Conservation (phyloP, 139 green algal species). For the Microglena sp. region DNA sequence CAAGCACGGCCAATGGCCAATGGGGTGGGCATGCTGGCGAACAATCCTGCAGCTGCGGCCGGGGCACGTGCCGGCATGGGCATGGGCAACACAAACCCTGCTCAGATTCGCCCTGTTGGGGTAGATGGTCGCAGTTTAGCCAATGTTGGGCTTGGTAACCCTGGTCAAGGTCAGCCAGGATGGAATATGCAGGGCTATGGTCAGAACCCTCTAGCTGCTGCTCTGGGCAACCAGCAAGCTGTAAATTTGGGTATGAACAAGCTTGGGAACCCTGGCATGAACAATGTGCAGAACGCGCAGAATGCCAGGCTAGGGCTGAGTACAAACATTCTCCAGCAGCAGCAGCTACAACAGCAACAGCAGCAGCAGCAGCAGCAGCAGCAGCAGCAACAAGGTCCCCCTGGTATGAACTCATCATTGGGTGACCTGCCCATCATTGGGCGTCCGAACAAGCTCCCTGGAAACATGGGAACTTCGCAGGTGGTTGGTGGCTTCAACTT, state of each 20-base stretch:
- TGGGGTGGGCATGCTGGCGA: too few relatives aligned
- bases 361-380: neutral
- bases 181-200: conserved; percentile 15
- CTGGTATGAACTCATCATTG: too few relatives aligned
- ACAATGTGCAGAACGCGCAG: too few relatives aligned
- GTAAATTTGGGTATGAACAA: too few relatives aligned
- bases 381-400: conserved; percentile 6
- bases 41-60: conserved; percentile 13
- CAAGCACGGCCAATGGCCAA: too few relatives aligned
- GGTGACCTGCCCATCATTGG: too few relatives aligned
- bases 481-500: too few relatives aligned
- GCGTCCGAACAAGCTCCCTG: too few relatives aligned
- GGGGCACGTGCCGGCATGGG: neutral
- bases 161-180: neutral
- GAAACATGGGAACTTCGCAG: too few relatives aligned
- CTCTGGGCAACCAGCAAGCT: conserved; percentile 2
- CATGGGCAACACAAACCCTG: neutral
- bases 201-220: conserved; percentile 16
- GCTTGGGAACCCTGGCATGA: too few relatives aligned
- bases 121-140: neutral
- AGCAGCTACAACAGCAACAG: neutral
- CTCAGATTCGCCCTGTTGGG: too few relatives aligned
- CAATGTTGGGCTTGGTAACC: conserved; percentile 1
- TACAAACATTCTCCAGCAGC: conserved; percentile 18
- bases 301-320: too few relatives aligned